A percentile compares a stretch with the other conserved stretches of the same genome.
Conservation (phyloP, 2,329 filamentous ascomycete genomes). For the Colletotrichum liriopes region DNA sequence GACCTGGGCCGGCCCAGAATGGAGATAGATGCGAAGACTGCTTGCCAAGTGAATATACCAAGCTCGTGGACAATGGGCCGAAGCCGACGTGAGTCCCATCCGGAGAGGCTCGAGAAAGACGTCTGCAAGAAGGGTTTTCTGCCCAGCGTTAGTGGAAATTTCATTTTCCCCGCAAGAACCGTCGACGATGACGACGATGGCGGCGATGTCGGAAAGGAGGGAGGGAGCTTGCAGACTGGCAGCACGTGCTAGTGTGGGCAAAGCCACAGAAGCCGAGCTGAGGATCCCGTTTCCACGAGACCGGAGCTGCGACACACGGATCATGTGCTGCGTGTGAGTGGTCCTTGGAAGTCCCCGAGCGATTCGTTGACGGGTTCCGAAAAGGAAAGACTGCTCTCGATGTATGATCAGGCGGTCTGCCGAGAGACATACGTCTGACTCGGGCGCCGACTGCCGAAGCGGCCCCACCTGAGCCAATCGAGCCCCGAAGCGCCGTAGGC, state of each 20-base stretch:
- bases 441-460: slow-evolving; percentile 8
- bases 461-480: slow-evolving; percentile 28
- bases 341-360: background rate
- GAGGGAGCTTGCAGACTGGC: background rate
- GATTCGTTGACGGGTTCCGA: background rate
- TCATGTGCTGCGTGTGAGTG: background rate
- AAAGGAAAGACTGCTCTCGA: background rate
- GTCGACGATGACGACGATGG: background rate
- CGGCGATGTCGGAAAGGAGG: background rate
- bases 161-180: background rate
- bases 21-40: slow-evolving; percentile 13
- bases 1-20: background rate
- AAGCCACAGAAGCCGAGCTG: background rate
- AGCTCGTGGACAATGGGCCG: background rate
- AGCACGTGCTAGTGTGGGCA: background rate
- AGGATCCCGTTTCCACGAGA: background rate
- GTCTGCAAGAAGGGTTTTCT: background rate
- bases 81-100: background rate
- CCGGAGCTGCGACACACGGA: background rate
- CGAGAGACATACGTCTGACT: slow-evolving; percentile 2
- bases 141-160: background rate
- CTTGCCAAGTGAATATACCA: background rate
- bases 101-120: background rate
- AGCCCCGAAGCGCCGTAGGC: slow-evolving; percentile 3
- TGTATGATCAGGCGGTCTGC: slow-evolving; percentile 21